Evolutionary conservation across 2,329 filamentous ascomycete species (phyloP), one percentile per base, ranked within the genome.

Genomic region (Pezicula carpinea): DNA sequence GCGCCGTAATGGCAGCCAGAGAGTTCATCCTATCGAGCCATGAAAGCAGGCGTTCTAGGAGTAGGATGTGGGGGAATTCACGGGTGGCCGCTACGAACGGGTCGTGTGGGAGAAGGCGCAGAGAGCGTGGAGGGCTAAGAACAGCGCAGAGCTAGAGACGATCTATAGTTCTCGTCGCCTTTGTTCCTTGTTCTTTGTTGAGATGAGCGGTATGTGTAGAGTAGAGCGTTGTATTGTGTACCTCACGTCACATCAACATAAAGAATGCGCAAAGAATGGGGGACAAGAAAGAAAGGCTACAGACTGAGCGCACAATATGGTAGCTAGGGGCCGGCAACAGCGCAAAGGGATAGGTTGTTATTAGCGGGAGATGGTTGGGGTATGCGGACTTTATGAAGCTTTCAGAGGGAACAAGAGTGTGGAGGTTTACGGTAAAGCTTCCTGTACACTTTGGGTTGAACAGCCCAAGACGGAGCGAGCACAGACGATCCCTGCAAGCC

Each of bases 1-100:
- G 85, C 66, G 88, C 83, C 63, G 89, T 93, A 67, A 96, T 82
- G 68, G 96, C 89, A 73, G 93, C 95, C 75, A 96, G 77, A 62
- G 91, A 95, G 83, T 96, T 96, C 92, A 96, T 96, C 72, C 45
- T 60, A 56, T 54, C 67, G 69, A 75, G 76, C 80, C 80, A 83
- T 65, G 58, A 61, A 62, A 56, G 51, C 55, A 47, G 50, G 45
- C 17, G 13, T 10, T 21, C 43, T 17, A 38, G 19, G 10, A 26
- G n/a, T 45, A n/a, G 23, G n/a, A n/a, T 4, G 43, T n/a, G 15
- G 34, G 31, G 34, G 22, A n/a, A 4, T 34, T 23, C 18, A 31
- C 29, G 23, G 18, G 22, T 23, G 17, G 7, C 32, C 40, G 40
- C 40, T 17, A 39, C 17, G 18, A 19, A 39, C 6, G 38, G n/a